These are phyloP conservation scores for Pistacia integerrima DNA, from an alignment of 345 rosid species.

Conservation along the genomic window DNA sequence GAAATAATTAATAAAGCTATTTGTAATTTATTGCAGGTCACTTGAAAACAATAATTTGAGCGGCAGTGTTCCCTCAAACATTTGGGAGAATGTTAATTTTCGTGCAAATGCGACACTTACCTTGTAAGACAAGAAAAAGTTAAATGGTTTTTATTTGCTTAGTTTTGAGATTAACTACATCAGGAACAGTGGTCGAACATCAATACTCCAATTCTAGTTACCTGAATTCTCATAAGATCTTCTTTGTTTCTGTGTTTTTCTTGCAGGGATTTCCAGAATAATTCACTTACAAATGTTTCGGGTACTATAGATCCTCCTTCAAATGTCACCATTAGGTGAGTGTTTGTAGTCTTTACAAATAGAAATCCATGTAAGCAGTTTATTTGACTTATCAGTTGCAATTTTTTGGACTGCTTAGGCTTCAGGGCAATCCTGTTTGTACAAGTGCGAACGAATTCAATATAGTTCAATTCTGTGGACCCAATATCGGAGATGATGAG, in stretches of 20 bases:
- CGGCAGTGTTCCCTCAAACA: constrained; percentile 39
- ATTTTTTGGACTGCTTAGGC: constrained; percentile 43
- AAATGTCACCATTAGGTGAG: constrained; percentile 54
- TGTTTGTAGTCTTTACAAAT: not conserved
- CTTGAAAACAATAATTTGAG: constrained; percentile 43
- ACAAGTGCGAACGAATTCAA: constrained; percentile 33
- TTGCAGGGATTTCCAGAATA: constrained; percentile 57
- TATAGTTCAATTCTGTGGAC: constrained; percentile 43
- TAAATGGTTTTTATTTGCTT: not conserved
- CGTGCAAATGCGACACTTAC: constrained; percentile 25
- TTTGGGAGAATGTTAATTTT: constrained; percentile 44
- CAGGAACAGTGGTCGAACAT: not conserved
- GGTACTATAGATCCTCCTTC: constrained; percentile 46
- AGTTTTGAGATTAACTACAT: not conserved
- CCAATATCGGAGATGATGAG: constrained; percentile 24
- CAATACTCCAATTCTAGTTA: not conserved
- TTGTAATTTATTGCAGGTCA: constrained; percentile 35
- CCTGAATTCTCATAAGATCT: not conserved
- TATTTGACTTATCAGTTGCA: not conserved
- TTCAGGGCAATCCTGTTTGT: constrained; percentile 62
- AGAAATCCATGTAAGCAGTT: not conserved
- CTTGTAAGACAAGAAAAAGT: constrained; percentile 34
- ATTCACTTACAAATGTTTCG: constrained; percentile 45
- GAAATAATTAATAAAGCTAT: not conserved
- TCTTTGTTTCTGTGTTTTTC: not conserved